Conservation (phyloP, 495 filamentous ascomycete species). For the Haplographium delicatum region DNA sequence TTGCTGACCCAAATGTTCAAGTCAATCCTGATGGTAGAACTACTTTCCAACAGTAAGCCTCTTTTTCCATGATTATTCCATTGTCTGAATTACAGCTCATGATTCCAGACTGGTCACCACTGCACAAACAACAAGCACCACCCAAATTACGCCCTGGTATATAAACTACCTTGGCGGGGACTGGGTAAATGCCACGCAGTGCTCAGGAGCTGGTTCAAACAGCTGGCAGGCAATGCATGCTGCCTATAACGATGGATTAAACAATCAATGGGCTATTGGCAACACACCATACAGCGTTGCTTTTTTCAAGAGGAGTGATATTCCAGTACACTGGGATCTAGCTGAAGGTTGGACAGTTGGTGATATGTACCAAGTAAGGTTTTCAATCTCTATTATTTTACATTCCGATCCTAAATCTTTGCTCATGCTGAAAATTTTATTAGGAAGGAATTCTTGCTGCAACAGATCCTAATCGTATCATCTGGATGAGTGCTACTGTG, state of each 20-base stretch:
- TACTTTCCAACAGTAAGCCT: slow-evolving; percentile 28
- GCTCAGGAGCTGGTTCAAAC: slow-evolving; percentile 26
- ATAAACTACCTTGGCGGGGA: slow-evolving; percentile 22
- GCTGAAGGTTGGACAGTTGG: slow-evolving; percentile 29
- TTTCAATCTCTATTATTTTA: background rate
- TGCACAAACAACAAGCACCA: slow-evolving; percentile 11
- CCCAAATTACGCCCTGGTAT: slow-evolving; percentile 26
- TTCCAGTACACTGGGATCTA: slow-evolving; percentile 28
- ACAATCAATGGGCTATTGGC: slow-evolving; percentile 25
- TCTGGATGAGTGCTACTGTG: slow-evolving; percentile 28
- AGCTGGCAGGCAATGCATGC: slow-evolving; percentile 26
- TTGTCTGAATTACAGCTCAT: too few species aligned
- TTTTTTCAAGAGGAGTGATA: slow-evolving; percentile 25
- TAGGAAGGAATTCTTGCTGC: slow-evolving; percentile 25
- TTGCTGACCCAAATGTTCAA: slow-evolving; percentile 31
- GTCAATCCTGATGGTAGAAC: slow-evolving; percentile 21
- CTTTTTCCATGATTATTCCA: background rate
- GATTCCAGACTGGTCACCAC: background rate
- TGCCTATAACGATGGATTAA: slow-evolving; percentile 22
- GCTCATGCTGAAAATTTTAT: too few species aligned
- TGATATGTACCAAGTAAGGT: slow-evolving; percentile 26
- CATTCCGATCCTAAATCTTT: too few species aligned
- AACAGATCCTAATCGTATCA: slow-evolving; percentile 29
- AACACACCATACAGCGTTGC: slow-evolving; percentile 27
- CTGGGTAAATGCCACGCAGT: slow-evolving; percentile 25